Conservation (phyloP, 2,329 filamentous ascomycete genomes). For the Colletotrichum scovillei region DNA sequence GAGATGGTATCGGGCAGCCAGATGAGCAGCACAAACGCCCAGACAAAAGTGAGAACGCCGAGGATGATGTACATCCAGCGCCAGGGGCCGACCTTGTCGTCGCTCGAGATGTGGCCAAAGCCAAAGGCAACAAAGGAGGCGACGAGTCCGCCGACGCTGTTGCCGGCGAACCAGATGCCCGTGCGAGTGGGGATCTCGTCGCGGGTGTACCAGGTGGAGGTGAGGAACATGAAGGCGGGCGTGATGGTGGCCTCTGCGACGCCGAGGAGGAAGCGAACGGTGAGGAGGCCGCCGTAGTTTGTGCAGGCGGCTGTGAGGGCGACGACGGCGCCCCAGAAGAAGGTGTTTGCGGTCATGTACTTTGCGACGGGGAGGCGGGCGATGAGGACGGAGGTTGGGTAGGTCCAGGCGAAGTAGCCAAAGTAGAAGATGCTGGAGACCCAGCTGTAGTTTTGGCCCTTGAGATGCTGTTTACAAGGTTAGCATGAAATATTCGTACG, state of each 20-base stretch:
- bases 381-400: slow-evolving; percentile 60
- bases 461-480: slow-evolving; percentile 63
- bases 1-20: slow-evolving; percentile 65
- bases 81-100: slow-evolving; percentile 59
- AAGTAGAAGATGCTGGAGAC: slow-evolving; percentile 51
- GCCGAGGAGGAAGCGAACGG: slow-evolving; percentile 64
- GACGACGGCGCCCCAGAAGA: slow-evolving; percentile 63
- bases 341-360: slow-evolving; percentile 58
- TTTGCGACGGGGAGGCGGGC: slow-evolving; percentile 59
- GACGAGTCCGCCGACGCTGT: slow-evolving; percentile 59
- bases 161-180: slow-evolving; percentile 67
- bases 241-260: slow-evolving; percentile 65
- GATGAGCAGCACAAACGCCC: slow-evolving; percentile 59
- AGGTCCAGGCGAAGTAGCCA: slow-evolving; percentile 61
- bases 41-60: slow-evolving; percentile 61
- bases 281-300: slow-evolving; percentile 61
- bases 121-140: slow-evolving; percentile 65
- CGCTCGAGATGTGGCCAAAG: slow-evolving; percentile 62
- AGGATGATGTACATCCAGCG: slow-evolving; percentile 69
- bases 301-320: slow-evolving; percentile 57
- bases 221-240: slow-evolving; percentile 67
- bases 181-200: slow-evolving; percentile 66
- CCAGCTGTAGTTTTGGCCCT: slow-evolving; percentile 67
- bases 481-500: no score
- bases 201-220: slow-evolving; percentile 66